Evolutionary conservation across 1,284 basidiomycete species (phyloP), one percentile per base, ranked within the genome.

Genomic region (Rhodotorula sp.): DNA sequence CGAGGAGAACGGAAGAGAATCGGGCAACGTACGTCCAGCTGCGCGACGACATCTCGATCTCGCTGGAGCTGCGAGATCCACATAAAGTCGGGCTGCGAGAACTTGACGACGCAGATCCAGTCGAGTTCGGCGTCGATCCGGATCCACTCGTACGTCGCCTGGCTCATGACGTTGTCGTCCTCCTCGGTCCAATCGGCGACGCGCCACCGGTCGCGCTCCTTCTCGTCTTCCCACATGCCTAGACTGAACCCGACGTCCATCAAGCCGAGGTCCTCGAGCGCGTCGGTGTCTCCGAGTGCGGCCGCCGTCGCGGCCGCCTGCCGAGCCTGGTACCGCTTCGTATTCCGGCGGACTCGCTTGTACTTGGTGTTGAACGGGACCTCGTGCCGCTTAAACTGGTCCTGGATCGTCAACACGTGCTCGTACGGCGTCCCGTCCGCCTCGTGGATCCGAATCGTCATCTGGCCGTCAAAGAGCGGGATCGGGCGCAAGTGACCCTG

Each of bases 331-430:
- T 97, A 97, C 26, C 93, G 90, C 80, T 95, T 95, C 28, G 93
- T 97, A 77, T 95, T 93, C 49, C 95, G 86, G 63, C 95, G 86
- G 23, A 97, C 92, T 73, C 97, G 92, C 82, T 98, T 99, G 83
- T 98, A 98, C 82, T 98, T 99, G n/a, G 95, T 98, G 81, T 99
- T 99, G 85, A 98, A 99, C 1, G 97, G 95, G 0, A 99, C 93
- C 79, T 97, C 93, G 80, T 93, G 97, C 19, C 91, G 89, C 80
- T 97, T 97, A 82, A 90, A 91, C 2, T 88, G 82, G 28, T 87
- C 87, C 55, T 91, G 89, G 70, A 99, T 91, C 80, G 97, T 94
- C 55, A 99, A 85, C 28, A 99, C 92, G 80, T 99, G 97, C 81
- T 99, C 97, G 79, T 99, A 99, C 0, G 97, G 95, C 54, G 97